Evolutionary conservation across 164 flowering plant genomes (phyloP).

Genomic region (grape (Vitis vinifera)): ASM3070453v1 NC_081822.1:13677501-13678000

Average conservation of each 20-base stretch:
- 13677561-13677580: conserved; percentile 56
- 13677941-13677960: not conserved
- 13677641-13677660: not conserved
- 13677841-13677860: not conserved
- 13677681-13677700: not conserved
- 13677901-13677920: too few species aligned
- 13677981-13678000: too few species aligned
- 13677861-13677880: not conserved
- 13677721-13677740: not conserved
- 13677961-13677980: too few species aligned
- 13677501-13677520: too few species aligned
- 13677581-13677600: conserved; percentile 70
- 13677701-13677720: not conserved
- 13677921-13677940: too few species aligned
- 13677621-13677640: conserved; percentile 51
- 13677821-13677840: not conserved
- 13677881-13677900: not conserved
- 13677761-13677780: not conserved
- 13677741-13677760: not conserved
- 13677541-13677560: not conserved
- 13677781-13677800: not conserved
- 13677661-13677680: too few species aligned
- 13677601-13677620: conserved; percentile 76
- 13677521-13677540: too few species aligned
- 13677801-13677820: not conserved